Evolutionary conservation across 2,329 filamentous ascomycete genomes (phyloP), one percentile per base, ranked within the genome.

Genomic region (Claviceps purpurea): DNA sequence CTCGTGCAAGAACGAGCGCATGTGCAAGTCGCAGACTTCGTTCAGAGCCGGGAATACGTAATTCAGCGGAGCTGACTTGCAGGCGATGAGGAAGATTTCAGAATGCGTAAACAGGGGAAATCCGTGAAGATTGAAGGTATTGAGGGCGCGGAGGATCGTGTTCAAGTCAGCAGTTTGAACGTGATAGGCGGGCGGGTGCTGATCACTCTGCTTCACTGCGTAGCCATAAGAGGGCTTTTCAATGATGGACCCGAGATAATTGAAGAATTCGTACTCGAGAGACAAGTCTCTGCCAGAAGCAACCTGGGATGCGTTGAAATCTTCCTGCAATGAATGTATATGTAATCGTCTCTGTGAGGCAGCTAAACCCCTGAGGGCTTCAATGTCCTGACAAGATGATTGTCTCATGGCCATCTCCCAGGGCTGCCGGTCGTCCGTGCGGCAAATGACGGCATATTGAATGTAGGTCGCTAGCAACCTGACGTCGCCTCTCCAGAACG

Each of bases 381-480:
- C 34, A n/a, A 53, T 24, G 2, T 13, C 47, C 16, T 22, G 30
- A 48, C 51, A 50, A 10, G 47, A 50, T 1, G 38, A 42, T 10
- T 5, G 34, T 5, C 14, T 14, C 34, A 47, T 47, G 1, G 47
- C 41, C 41, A 53, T 30, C n/a, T 34, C 34, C 48, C 51, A 53
- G 3, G 51, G 47, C 43, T 46, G 47, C 2, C 47, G 34, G n/a
- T 53, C 42, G n/a, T 47, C 48, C 1, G 34, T 40, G 3, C 51
- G 47, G 26, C 48, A 53, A 20, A 53, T 20, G 2, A 48, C 43
- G 14, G 43, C 26, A 24, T 26, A 53, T 26, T 53, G 51, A 6
- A 53, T 53, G n/a, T n/a, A 14, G 6, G 44, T 50, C 2, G 39
- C 30, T 2, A 53, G 39, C 2, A 39, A 10, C 8, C 7, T 47